phyloP scores from a whole-genome alignment of 2,329 filamentous ascomycete genomes.

The Colletotrichum sp. region DNA sequence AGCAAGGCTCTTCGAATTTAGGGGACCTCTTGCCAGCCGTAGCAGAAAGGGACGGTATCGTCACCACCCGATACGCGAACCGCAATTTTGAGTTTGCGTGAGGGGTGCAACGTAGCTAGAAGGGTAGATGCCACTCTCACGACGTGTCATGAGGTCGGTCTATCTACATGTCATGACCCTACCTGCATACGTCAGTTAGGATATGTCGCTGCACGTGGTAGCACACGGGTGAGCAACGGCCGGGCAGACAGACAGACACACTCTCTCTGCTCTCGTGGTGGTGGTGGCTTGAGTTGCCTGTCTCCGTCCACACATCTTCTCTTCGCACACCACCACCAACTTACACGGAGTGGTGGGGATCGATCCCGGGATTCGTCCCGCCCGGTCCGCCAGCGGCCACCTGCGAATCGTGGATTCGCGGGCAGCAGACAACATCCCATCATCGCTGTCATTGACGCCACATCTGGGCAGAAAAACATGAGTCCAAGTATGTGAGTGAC shows the following conservation, averaged over 20 bases:
- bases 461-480: background rate
- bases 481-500: background rate
- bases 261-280: background rate
- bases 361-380: conserved; percentile 13
- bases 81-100: conserved; percentile 15
- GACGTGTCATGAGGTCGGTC: conserved; percentile 11
- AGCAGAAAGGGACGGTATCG: background rate
- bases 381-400: conserved; percentile 10
- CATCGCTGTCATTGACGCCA: background rate
- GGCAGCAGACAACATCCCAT: background rate
- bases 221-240: conserved; percentile 12
- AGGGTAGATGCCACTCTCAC: conserved; percentile 6
- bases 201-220: conserved; percentile 16
- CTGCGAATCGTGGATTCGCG: conserved; percentile 6
- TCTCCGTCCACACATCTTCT: background rate
- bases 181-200: conserved; percentile 16
- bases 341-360: background rate
- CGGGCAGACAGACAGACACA: conserved; percentile 1
- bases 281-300: background rate
- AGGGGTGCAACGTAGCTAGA: conserved; percentile 3
- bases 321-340: background rate
- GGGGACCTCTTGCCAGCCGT: background rate
- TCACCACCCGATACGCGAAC: conserved; percentile 12
- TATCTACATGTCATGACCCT: background rate
- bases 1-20: conserved; percentile 3